A percentile compares a stretch with the other conserved stretches of the same genome.
Evolutionary conservation across 2,329 filamentous ascomycete species (phyloP).

Genomic region (Trichophyton schoenleinii): DNA sequence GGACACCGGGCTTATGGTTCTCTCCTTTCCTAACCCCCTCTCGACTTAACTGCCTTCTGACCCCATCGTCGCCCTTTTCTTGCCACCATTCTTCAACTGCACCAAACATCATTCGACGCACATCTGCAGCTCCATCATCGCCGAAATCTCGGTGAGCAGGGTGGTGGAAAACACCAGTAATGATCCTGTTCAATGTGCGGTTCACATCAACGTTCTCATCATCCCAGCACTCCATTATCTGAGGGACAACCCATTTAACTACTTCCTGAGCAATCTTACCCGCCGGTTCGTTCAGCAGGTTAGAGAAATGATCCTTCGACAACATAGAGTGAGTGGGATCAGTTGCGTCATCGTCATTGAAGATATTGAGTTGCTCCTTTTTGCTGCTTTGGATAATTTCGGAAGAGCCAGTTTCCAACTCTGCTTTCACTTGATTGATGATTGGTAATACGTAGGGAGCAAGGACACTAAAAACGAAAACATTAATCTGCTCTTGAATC

Average conservation of each 20-base stretch:
- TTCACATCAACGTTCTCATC: conserved; percentile 58
- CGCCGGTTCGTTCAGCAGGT: conserved; percentile 77
- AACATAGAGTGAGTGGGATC: conserved; percentile 94
- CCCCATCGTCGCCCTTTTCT: conserved; percentile 51
- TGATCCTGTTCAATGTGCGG: conserved; percentile 60
- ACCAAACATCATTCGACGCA: conserved; percentile 64
- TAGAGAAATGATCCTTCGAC: conserved; percentile 90
- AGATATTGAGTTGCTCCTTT: conserved; percentile 75
- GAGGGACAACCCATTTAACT: conserved; percentile 74
- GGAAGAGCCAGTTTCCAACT: conserved; percentile 71
- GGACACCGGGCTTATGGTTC: conserved; percentile 76
- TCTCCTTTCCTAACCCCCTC: conserved; percentile 62
- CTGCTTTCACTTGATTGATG: conserved; percentile 72
- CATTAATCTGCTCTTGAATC: conserved; percentile 71
- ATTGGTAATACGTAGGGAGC: conserved; percentile 80
- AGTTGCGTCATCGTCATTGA: conserved; percentile 60
- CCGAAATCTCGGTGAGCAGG: conserved; percentile 63
- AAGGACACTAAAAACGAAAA: conserved; percentile 85
- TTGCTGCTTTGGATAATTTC: conserved; percentile 79
- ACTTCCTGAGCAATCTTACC: conserved; percentile 69
- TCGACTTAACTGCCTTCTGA: conserved; percentile 63
- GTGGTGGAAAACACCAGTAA: conserved; percentile 75
- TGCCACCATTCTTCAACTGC: conserved; percentile 75
- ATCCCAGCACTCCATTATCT: conserved; percentile 80
- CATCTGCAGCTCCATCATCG: conserved; percentile 57